Conservation (phyloP, 73 alveolate species). For the Paramecium octaurelia region DNA sequence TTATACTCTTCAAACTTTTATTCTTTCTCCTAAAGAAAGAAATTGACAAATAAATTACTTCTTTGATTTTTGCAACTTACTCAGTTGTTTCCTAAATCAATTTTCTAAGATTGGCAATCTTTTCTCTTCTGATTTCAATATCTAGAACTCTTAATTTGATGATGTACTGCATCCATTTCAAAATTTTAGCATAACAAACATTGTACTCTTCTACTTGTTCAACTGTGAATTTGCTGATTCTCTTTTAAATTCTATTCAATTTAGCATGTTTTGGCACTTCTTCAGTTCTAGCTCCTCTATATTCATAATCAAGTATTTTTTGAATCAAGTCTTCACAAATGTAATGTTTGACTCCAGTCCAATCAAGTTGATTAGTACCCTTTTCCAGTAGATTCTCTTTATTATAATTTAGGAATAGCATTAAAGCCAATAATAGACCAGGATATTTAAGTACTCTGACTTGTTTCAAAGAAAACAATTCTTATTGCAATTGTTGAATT, state of each 20-base stretch:
- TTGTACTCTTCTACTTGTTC: constrained; percentile 54
- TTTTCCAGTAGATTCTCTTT: constrained; percentile 81
- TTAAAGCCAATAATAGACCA: constrained; percentile 78
- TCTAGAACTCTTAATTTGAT: neutral
- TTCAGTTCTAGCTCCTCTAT: constrained; percentile 85
- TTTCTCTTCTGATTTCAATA: constrained; percentile 33
- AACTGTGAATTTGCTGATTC: constrained; percentile 17
- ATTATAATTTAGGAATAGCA: constrained; percentile 74
- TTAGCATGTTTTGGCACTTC: constrained; percentile 82
- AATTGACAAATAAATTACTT: neutral
- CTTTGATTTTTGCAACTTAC: neutral
- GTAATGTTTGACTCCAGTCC: constrained; percentile 87
- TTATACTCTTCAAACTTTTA: constrained; percentile 26
- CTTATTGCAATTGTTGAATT: neutral
- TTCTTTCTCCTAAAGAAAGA: neutral
- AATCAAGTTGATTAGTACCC: constrained; percentile 89
- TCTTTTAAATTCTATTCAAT: constrained; percentile 33
- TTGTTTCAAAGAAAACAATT: constrained; percentile 57
- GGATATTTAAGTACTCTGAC: constrained; percentile 87
- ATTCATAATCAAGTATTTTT: constrained; percentile 65
- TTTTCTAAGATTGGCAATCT: constrained; percentile 3
- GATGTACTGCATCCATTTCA: neutral
- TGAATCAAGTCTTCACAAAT: constrained; percentile 75
- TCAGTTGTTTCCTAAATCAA: neutral
- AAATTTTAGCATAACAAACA: constrained; percentile 46